phyloP scores from a whole-genome alignment of 1,284 basidiomycete genomes.

The Ceratobasidium sp. region DNA sequence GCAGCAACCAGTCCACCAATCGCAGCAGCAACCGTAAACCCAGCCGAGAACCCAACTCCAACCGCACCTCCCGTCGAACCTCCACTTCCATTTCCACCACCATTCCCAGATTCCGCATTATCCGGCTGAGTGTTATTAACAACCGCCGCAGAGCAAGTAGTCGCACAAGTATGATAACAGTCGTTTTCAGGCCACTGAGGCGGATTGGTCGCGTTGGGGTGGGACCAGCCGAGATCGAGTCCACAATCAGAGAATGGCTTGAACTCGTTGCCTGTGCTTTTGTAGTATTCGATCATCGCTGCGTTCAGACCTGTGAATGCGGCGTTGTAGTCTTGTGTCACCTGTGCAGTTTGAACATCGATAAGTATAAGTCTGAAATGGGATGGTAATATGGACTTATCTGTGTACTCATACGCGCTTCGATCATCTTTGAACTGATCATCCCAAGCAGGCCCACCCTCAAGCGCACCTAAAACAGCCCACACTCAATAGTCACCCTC shows the following conservation, averaged over 20 bases:
- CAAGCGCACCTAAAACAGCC: constrained; percentile 47
- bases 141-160: background rate
- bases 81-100: background rate
- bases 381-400: constrained; percentile 34
- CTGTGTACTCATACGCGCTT: constrained; percentile 47
- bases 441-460: constrained; percentile 48
- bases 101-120: background rate
- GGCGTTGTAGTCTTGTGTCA: constrained; percentile 50
- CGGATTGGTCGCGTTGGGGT: constrained; percentile 47
- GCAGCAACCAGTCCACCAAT: constrained; percentile 20
- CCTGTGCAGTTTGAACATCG: constrained; percentile 35
- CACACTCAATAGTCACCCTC: too few species aligned
- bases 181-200: constrained; percentile 47
- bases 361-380: constrained; percentile 3
- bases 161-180: constrained; percentile 48
- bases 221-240: constrained; percentile 48
- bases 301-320: constrained; percentile 50
- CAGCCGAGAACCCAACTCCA: background rate
- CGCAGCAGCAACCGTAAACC: constrained; percentile 1
- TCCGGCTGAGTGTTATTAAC: background rate
- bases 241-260: constrained; percentile 49
- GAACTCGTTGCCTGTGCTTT: constrained; percentile 37
- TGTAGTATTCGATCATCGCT: constrained; percentile 46
- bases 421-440: constrained; percentile 48
- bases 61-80: constrained; percentile 8